Evolutionary conservation across 2,329 filamentous ascomycete genomes (phyloP).

Genomic region (Cladosporium velox): DNA sequence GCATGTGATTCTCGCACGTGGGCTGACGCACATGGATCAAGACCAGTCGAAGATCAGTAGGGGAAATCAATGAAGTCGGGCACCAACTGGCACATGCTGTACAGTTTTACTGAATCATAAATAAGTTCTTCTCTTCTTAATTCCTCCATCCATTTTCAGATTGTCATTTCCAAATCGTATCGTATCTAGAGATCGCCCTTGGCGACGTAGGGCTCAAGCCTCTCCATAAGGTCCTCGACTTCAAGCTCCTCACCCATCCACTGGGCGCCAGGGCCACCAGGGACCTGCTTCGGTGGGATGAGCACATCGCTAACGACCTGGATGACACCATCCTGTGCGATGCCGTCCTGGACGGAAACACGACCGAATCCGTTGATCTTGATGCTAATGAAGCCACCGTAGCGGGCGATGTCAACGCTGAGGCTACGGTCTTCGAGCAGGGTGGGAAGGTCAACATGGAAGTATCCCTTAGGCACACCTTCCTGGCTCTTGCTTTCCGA

Average conservation of each 20-base stretch:
- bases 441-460: constrained; percentile 72
- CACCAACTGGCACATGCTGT: neutral
- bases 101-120: neutral
- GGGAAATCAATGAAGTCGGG: neutral
- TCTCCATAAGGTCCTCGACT: constrained; percentile 63
- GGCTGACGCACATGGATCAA: neutral
- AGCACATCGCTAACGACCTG: constrained; percentile 74
- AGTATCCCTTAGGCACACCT: constrained; percentile 51
- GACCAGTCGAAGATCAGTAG: neutral
- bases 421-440: constrained; percentile 67
- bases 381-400: constrained; percentile 69
- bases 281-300: constrained; percentile 68
- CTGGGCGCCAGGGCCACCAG: constrained; percentile 40
- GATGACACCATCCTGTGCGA: constrained; percentile 78
- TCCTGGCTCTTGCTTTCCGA: constrained; percentile 34
- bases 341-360: constrained; percentile 67
- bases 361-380: constrained; percentile 72
- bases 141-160: neutral
- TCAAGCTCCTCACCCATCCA: constrained; percentile 55
- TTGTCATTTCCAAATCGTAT: neutral
- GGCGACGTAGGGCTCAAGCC: constrained; percentile 51
- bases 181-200: constrained; percentile 32
- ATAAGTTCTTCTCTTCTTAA: neutral
- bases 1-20: neutral
- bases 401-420: constrained; percentile 69